phyloP scores from a whole-genome alignment of 2,329 filamentous ascomycete genomes.

The Apiospora pterosperma region DNA sequence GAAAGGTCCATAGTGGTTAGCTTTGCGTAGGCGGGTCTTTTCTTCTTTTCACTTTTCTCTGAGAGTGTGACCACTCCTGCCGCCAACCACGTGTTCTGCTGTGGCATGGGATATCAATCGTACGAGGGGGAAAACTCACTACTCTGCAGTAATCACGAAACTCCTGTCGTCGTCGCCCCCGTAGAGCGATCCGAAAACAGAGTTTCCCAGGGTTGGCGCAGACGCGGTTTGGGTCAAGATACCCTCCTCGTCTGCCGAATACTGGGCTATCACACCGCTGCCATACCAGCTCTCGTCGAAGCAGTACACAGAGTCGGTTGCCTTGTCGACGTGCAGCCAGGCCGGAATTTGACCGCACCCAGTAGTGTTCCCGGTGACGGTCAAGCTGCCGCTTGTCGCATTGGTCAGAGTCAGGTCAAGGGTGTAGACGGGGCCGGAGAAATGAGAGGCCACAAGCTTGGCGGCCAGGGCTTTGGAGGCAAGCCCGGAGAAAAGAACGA shows the following conservation, averaged over 20 bases:
- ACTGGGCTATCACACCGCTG: slow-evolving; percentile 31
- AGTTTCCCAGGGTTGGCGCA: slow-evolving; percentile 30
- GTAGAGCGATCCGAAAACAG: slow-evolving; percentile 38
- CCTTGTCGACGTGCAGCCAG: slow-evolving; percentile 34
- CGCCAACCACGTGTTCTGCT: not conserved
- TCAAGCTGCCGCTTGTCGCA: slow-evolving; percentile 21
- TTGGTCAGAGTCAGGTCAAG: slow-evolving; percentile 24
- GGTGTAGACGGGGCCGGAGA: slow-evolving; percentile 35
- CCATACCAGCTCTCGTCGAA: slow-evolving; percentile 35
- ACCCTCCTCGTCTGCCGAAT: slow-evolving; percentile 28
- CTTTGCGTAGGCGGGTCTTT: slow-evolving; percentile 7
- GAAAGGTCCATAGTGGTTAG: not conserved
- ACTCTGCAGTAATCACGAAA: slow-evolving; percentile 41
- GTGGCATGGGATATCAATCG: not conserved
- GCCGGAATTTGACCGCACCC: slow-evolving; percentile 34
- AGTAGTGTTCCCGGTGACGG: slow-evolving; percentile 21
- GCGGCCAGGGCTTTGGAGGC: slow-evolving; percentile 14
- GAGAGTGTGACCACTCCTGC: not conserved
- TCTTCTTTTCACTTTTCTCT: not conserved
- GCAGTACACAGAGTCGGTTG: slow-evolving; percentile 28
- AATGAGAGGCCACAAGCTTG: slow-evolving; percentile 35
- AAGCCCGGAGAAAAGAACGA: not conserved
- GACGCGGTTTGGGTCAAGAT: slow-evolving; percentile 27
- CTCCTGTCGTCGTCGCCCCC: slow-evolving; percentile 33
- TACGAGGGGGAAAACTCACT: slow-evolving; percentile 29